These are phyloP conservation scores for Amaranthus cruentus DNA, from an alignment of 148 eudicot genomes.

Conservation along the genomic window DNA sequence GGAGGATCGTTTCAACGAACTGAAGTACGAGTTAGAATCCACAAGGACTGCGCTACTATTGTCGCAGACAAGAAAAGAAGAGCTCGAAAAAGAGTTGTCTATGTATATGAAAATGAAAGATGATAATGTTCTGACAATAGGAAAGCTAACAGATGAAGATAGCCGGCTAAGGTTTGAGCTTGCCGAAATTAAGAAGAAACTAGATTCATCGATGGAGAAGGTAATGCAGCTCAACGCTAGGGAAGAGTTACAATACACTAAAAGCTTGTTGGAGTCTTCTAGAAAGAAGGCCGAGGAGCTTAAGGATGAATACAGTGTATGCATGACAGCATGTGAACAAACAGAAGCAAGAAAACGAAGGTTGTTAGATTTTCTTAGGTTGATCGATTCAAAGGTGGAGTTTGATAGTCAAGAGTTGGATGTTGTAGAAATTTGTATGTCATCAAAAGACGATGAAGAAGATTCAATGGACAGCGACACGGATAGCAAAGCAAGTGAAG, in stretches of 20 bases:
- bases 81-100: not conserved
- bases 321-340: conserved; percentile 6
- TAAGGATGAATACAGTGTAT: not conserved
- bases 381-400: conserved; percentile 10
- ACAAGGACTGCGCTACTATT: not conserved
- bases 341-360: not conserved
- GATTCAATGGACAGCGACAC: no score
- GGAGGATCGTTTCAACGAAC: not conserved
- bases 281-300: conserved; percentile 1
- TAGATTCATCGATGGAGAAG: not conserved
- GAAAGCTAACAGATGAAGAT: conserved; percentile 11
- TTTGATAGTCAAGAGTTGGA: conserved; percentile 1
- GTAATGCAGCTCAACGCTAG: not conserved
- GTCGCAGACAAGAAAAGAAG: not conserved
- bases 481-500: no score
- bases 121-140: conserved; percentile 2
- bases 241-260: not conserved
- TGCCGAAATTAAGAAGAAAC: not conserved
- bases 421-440: conserved; percentile 4
- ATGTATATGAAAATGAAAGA: conserved; percentile 11
- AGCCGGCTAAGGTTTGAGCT: not conserved
- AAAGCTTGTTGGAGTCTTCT: not conserved
- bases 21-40: not conserved
- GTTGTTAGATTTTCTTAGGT: not conserved
- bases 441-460: not conserved